Evolutionary conservation across 495 filamentous ascomycete genomes (phyloP).

Genomic region (Astrocystis sublimbata): DNA sequence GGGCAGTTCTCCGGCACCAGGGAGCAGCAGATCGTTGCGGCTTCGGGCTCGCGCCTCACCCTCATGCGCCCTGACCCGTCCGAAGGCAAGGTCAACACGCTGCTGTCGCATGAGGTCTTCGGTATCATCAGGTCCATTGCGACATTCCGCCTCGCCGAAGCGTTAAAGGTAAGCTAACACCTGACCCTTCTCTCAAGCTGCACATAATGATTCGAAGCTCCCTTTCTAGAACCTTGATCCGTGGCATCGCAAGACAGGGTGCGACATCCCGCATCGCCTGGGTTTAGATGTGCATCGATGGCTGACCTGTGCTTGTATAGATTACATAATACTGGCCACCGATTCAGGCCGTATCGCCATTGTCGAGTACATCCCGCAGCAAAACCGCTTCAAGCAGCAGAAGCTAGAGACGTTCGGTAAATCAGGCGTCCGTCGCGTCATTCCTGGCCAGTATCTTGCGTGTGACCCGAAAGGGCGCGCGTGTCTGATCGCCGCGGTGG

Average conservation of each 20-base stretch:
- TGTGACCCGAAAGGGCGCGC: conserved; percentile 94
- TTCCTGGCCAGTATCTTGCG: conserved; percentile 93
- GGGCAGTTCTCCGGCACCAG: conserved; percentile 93
- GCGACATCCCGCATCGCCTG: conserved; percentile 23
- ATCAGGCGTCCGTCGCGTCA: conserved; percentile 88
- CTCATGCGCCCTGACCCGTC: conserved; percentile 83
- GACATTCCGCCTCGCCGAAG: conserved; percentile 86
- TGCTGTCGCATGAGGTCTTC: conserved; percentile 91
- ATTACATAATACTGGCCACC: conserved; percentile 93
- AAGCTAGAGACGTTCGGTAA: conserved; percentile 98
- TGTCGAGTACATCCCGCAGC: conserved; percentile 83
- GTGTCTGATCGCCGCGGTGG: conserved; percentile 87
- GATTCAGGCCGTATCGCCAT: conserved; percentile 95
- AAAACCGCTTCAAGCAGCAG: conserved; percentile 85
- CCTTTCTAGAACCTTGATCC: conserved; percentile 45
- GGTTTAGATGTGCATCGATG: conserved; percentile 44
- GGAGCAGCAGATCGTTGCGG: conserved; percentile 95
- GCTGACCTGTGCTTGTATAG: conserved; percentile 69
- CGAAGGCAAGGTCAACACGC: conserved; percentile 78
- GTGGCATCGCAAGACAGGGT: conserved; percentile 37
- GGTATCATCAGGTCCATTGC: conserved; percentile 88
- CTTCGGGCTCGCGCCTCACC: conserved; percentile 84
- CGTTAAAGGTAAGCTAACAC: conserved; percentile 79
- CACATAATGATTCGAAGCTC: conserved; percentile 93
- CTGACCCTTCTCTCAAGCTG: conserved; percentile 56